Evolutionary conservation across 2,329 filamentous ascomycete species (phyloP), one percentile per base, ranked within the genome.

Genomic region (Nemania bipapillata): DNA sequence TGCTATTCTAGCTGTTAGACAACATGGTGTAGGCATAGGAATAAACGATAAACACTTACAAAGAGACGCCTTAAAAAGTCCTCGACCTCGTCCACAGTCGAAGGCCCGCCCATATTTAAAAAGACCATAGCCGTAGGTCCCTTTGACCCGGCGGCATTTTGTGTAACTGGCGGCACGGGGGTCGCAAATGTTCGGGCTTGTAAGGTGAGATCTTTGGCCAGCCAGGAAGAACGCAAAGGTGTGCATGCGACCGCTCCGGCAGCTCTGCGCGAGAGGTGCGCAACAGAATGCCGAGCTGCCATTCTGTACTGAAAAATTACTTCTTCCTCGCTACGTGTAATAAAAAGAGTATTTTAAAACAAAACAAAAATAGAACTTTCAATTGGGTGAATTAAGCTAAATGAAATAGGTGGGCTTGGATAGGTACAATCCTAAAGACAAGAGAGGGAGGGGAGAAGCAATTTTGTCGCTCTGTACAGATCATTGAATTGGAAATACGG

Each of bases 71-170:
- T 96, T 55, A 99, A 83, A 78, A 98, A 99, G 80, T 91, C 89
- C 75, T 91, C 90, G 40, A 99, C 96, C 83, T 99, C 94, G 73
- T 90, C 88, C 4, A 91, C 92, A 3, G 92, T 97, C 1, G 93
- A 92, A 2, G 96, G 96, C 0, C 96, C 96, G 68, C 96, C 96
- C 96, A 99, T 99, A 82, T 99, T 99, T 83, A 99, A 89, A 78
- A 99, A 97, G 15, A 99, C 96, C 89, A 99, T 98, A 50, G 96
- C 96, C 4, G 96, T 99, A 7, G 94, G 94, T 0, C 95, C 95
- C 77, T 92, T 86, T 49, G 86, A 87, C 12, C 86, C 88, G 0
- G 87, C 87, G 6, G 87, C 85, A 86, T 93, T 86, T 79, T 96
- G 93, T 0, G 92, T 94, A 24, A 96, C 93, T 7, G 93, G 92